A percentile compares a stretch with the other conserved stretches of the same genome.
These are phyloP conservation scores for Wickerhamomyces rabaulensis DNA, from an alignment of 805 yeast species.

Conservation along the genomic window DNA sequence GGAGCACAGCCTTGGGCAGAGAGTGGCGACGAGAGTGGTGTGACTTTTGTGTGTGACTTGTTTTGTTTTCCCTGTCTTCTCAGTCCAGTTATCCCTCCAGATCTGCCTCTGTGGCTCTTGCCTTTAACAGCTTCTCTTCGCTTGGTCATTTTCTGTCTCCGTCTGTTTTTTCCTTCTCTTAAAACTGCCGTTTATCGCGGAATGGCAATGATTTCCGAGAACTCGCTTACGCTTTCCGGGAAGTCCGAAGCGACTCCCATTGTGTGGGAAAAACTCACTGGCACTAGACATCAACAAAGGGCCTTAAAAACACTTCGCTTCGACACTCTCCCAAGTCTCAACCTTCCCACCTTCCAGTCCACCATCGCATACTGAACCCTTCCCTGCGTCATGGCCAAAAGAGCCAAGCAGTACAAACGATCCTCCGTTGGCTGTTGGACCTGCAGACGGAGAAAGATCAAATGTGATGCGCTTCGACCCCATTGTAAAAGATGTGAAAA, in stretches of 20 bases:
- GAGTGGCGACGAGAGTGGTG: background rate
- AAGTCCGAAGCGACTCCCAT: background rate
- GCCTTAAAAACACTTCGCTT: too few species aligned
- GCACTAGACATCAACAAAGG: background rate
- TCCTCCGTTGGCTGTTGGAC: conserved; percentile 89
- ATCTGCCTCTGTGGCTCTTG: too few species aligned
- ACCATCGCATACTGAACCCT: background rate
- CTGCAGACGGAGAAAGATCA: conserved; percentile 75
- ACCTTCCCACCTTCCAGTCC: background rate
- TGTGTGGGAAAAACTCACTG: too few species aligned
- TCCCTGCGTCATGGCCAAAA: background rate
- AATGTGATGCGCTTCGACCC: conserved; percentile 73
- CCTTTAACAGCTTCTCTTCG: background rate
- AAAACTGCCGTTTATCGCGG: background rate
- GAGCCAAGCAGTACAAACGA: conserved; percentile 11
- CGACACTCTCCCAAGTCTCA: too few species aligned
- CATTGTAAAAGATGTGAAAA: conserved; percentile 61
- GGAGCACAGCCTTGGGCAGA: background rate
- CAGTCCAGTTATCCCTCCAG: too few species aligned
- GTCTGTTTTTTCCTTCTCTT: background rate
- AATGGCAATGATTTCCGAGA: background rate
- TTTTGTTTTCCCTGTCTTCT: too few species aligned
- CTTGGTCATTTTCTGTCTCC: background rate
- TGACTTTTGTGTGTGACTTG: too few species aligned
- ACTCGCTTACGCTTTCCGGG: conserved; percentile 1